phyloP scores from a whole-genome alignment of 169 alveolate species.

The Plasmodium coatneyi region DNA sequence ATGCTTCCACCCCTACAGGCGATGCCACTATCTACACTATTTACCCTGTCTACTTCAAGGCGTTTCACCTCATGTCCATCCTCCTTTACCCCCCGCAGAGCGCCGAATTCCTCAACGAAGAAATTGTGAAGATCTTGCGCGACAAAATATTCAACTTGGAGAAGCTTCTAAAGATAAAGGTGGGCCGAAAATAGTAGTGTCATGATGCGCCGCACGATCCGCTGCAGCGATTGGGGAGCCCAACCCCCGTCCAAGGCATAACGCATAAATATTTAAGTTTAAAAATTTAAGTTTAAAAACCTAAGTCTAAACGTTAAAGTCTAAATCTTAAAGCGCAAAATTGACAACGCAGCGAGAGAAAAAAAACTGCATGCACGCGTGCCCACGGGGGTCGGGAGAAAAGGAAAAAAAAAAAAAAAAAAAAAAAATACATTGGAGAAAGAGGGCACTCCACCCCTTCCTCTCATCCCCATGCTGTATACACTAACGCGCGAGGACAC shows the following conservation, averaged over 20 bases:
- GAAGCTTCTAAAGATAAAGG: conserved; percentile 54
- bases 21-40: not conserved
- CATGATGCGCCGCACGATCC: not conserved
- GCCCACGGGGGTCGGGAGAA: not conserved
- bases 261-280: not conserved
- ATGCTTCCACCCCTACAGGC: not conserved
- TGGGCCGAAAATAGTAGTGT: not conserved
- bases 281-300: not conserved
- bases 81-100: not conserved
- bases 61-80: not conserved
- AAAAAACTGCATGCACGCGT: not conserved
- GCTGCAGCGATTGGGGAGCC: not conserved
- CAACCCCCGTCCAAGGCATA: not conserved
- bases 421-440: not conserved
- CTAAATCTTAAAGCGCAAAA: not conserved
- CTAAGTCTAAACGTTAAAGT: no score
- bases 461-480: not conserved
- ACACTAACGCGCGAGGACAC: not conserved
- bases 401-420: not conserved
- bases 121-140: conserved; percentile 34
- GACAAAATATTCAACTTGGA: conserved; percentile 45
- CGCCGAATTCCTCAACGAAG: conserved; percentile 26
- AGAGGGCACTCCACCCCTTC: not conserved
- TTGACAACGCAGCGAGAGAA: not conserved
- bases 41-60: not conserved